Conservation (phyloP, 768 basidiomycete species). For the Tylopilus balloui region DNA sequence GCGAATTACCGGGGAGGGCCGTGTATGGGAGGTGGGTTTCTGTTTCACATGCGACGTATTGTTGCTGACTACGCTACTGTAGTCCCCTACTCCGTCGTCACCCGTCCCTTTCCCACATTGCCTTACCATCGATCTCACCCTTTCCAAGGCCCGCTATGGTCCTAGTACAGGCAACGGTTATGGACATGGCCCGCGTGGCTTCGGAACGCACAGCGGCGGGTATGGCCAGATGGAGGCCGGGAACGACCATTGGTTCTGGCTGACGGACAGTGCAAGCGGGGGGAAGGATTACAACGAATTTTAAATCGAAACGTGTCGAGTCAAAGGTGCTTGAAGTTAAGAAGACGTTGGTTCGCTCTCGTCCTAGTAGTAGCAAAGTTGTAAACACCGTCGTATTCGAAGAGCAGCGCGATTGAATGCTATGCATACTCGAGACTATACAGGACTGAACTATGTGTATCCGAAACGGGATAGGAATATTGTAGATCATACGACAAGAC, state of each 20-base stretch:
- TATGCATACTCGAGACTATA: background rate
- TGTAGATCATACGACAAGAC: background rate
- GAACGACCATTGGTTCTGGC: slow-evolving; percentile 26
- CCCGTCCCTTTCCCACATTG: slow-evolving; percentile 7
- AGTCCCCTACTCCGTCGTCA: slow-evolving; percentile 11
- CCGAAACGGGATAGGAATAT: background rate
- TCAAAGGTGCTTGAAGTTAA: background rate
- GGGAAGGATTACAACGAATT: background rate
- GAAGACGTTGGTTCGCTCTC: background rate
- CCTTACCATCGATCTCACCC: slow-evolving; percentile 11
- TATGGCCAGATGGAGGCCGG: slow-evolving; percentile 14
- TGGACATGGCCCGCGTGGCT: slow-evolving; percentile 10
- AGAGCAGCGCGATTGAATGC: background rate
- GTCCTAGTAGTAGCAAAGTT: background rate
- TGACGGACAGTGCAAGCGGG: slow-evolving; percentile 11
- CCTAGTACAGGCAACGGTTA: slow-evolving; percentile 14
- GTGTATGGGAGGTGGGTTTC: slow-evolving; percentile 52
- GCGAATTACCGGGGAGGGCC: slow-evolving; percentile 45
- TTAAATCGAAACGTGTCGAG: background rate
- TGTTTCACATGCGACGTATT: background rate
- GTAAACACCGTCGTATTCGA: background rate
- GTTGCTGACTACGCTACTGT: background rate
- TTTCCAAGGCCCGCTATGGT: slow-evolving; percentile 8
- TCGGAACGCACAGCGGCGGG: slow-evolving; percentile 19
- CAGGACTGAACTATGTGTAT: background rate